phyloP scores from a whole-genome alignment of 2,329 filamentous ascomycete species.

The Talaromyces sp. region DNA sequence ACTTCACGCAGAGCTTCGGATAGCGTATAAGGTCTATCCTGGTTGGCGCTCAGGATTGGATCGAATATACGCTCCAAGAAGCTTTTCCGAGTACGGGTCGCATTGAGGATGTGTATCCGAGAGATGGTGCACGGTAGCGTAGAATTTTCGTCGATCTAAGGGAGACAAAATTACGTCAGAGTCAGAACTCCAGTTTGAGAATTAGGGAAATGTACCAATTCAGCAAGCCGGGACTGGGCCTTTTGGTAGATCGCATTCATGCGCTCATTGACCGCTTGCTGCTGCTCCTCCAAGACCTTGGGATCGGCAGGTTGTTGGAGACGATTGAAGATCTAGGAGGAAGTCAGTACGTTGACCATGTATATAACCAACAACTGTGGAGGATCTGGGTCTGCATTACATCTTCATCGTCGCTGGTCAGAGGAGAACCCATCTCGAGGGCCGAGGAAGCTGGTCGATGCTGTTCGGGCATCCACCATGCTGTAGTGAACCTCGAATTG shows the following conservation, averaged over 20 bases:
- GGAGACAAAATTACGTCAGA: slow-evolving; percentile 1
- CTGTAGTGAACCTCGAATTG: background rate
- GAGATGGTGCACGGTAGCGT: slow-evolving; percentile 84
- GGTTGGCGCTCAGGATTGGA: slow-evolving; percentile 67
- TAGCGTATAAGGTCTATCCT: slow-evolving; percentile 67
- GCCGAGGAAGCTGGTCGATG: slow-evolving; percentile 6
- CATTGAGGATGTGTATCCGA: slow-evolving; percentile 77
- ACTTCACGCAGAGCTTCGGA: slow-evolving; percentile 72
- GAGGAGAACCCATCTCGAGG: slow-evolving; percentile 40
- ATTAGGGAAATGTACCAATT: slow-evolving; percentile 51
- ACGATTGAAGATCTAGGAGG: slow-evolving; percentile 29
- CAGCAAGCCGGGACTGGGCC: slow-evolving; percentile 58
- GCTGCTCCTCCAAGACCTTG: slow-evolving; percentile 54
- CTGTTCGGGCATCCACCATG: background rate
- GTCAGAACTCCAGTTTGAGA: background rate
- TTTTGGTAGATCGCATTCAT: slow-evolving; percentile 55
- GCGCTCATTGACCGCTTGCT: slow-evolving; percentile 56
- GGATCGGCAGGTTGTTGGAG: slow-evolving; percentile 52
- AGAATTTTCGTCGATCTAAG: slow-evolving; percentile 71
- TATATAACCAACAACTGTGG: background rate
- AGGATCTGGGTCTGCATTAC: slow-evolving; percentile 16
- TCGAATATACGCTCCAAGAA: slow-evolving; percentile 80
- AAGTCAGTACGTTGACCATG: background rate
- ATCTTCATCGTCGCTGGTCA: slow-evolving; percentile 39
- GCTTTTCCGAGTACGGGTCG: slow-evolving; percentile 71